Conservation (phyloP, 2,329 filamentous ascomycete genomes). For the Scorias spongiosa region DNA sequence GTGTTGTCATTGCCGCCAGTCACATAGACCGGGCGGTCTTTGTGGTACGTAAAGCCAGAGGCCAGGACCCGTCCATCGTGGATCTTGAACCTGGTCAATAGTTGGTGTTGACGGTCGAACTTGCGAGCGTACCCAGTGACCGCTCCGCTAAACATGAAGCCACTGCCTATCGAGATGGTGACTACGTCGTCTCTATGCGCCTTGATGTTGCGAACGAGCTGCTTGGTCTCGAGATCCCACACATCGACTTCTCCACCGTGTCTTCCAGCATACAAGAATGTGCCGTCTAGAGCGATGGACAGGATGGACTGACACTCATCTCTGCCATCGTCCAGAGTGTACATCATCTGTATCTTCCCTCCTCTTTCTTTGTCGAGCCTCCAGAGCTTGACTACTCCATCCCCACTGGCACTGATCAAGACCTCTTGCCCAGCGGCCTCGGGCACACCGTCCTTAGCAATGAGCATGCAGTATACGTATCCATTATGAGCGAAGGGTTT, state of each 20-base stretch:
- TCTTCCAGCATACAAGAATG: constrained; percentile 83
- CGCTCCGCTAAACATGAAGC: constrained; percentile 75
- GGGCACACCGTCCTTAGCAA: constrained; percentile 58
- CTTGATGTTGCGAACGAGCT: constrained; percentile 75
- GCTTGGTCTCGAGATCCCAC: constrained; percentile 91
- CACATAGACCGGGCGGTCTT: constrained; percentile 68
- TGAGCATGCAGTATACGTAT: constrained; percentile 91
- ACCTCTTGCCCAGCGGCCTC: constrained; percentile 61
- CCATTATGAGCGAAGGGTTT: constrained; percentile 86
- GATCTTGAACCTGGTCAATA: constrained; percentile 62
- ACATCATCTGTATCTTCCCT: constrained; percentile 54
- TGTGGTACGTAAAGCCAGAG: constrained; percentile 57
- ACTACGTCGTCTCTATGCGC: constrained; percentile 70
- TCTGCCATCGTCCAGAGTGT: constrained; percentile 44
- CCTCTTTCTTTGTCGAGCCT: constrained; percentile 45
- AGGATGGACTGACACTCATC: constrained; percentile 49
- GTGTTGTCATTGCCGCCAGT: constrained; percentile 88
- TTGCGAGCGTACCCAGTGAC: constrained; percentile 60
- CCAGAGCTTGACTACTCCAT: constrained; percentile 94
- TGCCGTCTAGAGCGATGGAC: constrained; percentile 73
- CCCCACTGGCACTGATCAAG: constrained; percentile 78
- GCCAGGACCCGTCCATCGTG: constrained; percentile 79
- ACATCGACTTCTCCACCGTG: constrained; percentile 79
- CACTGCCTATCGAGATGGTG: constrained; percentile 71
- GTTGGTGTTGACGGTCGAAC: constrained; percentile 72